Conservation (phyloP, 2,329 filamentous ascomycete genomes). For the Endoconidiophora polonica region DNA sequence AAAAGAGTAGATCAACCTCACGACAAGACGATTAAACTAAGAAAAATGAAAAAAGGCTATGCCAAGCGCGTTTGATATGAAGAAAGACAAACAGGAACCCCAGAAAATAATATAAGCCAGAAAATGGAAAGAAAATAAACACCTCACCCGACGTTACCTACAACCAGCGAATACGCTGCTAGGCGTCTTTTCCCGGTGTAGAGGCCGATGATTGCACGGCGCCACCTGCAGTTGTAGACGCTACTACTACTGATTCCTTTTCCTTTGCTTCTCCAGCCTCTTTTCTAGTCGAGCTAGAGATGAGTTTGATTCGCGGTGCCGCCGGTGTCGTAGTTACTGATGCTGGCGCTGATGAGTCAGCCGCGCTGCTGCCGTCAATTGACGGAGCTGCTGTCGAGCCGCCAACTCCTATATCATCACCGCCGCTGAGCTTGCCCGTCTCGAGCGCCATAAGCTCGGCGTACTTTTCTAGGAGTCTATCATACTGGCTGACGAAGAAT, state of each 20-base stretch:
- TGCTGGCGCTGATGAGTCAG: constrained; percentile 13
- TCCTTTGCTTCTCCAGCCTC: constrained; percentile 21
- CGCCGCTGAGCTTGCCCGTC: constrained; percentile 20
- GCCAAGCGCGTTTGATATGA: not conserved
- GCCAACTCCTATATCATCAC: not conserved
- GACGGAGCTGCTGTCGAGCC: constrained; percentile 16
- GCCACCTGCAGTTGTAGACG: not conserved
- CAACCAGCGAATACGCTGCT: too few species aligned
- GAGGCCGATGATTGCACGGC: too few species aligned
- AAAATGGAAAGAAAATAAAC: not conserved
- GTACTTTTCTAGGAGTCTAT: constrained; percentile 36
- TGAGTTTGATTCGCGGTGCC: constrained; percentile 17
- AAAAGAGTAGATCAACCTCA: not conserved
- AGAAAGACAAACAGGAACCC: constrained; percentile 1
- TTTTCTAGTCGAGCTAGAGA: constrained; percentile 34
- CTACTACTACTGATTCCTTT: constrained; percentile 1
- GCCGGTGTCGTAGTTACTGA: not conserved
- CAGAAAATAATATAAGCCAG: not conserved
- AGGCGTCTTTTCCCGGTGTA: too few species aligned
- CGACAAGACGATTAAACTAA: not conserved
- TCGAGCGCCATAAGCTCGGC: constrained; percentile 41
- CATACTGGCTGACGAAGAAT: constrained; percentile 37
- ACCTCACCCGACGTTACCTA: not conserved
- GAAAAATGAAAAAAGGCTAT: not conserved
- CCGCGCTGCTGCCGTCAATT: not conserved